These are phyloP conservation scores for Maudiozyma bulderi DNA, from an alignment of 805 yeast genomes.

Conservation along the genomic window DNA sequence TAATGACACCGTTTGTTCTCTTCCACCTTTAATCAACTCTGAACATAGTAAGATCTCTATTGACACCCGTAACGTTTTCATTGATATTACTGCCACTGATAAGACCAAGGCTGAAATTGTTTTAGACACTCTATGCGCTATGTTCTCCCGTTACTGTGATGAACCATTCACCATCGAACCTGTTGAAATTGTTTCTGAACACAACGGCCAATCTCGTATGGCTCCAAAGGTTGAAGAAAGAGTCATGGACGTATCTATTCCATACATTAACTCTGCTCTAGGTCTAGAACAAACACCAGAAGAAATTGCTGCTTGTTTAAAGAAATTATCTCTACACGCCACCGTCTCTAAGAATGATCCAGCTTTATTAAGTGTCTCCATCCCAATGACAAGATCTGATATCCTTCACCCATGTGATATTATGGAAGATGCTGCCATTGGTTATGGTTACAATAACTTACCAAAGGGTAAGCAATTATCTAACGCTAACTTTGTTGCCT, in stretches of 20 bases:
- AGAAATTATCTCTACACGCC: conserved; percentile 75
- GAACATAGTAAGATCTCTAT: conserved; percentile 80
- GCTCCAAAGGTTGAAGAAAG: conserved; percentile 68
- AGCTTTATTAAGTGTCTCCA: conserved; percentile 47
- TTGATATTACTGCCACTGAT: conserved; percentile 93
- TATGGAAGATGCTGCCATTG: conserved; percentile 97
- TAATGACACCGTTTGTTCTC: conserved; percentile 66
- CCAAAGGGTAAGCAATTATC: conserved; percentile 69
- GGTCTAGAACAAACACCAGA: conserved; percentile 68
- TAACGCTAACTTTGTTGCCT: conserved; percentile 66
- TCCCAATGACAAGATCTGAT: conserved; percentile 95
- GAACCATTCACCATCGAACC: conserved; percentile 86
- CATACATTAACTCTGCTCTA: conserved; percentile 84
- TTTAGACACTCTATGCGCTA: conserved; percentile 82
- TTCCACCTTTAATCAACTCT: conserved; percentile 96
- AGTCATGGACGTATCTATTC: conserved; percentile 59
- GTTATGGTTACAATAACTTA: conserved; percentile 87
- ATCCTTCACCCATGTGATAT: conserved; percentile 94
- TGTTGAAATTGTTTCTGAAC: conserved; percentile 72
- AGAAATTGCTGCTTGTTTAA: conserved; percentile 58
- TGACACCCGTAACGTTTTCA: conserved; percentile 77
- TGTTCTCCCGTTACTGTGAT: conserved; percentile 84
- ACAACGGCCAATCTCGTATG: conserved; percentile 63
- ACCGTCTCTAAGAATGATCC: conserved; percentile 34
- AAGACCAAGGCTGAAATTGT: conserved; percentile 90